Base-by-base conservation (phyloP, 768 basidiomycete species). In the Butyriboletus loyo region DNA sequence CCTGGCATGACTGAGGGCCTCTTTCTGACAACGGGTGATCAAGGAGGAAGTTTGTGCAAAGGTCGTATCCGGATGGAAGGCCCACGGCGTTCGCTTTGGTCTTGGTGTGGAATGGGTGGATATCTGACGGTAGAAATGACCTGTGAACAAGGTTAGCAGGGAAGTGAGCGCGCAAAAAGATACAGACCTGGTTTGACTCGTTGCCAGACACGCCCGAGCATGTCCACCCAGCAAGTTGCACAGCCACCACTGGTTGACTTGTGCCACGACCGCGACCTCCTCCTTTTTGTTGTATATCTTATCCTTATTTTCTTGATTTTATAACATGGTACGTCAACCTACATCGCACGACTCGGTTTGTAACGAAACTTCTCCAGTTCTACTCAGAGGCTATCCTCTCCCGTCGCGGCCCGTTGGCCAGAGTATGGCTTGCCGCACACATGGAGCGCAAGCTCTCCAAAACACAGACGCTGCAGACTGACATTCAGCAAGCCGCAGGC, bases 351-450 rank as follows among this genome's bases (percentile, higher is more conserved):
- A 7, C 31, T 28, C 35, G 10, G 5, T 7, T 11, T 5, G 0
- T 47, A 14, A 46, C n/a, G 7, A 25, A 11, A 7, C 21, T 2
- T n/a, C 5, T 25, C 35, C 31, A 91, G 91, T 94, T 94, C 70
- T 95, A 92, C 68, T 93, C 92, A 45, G 93, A 97, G 68, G 86
- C 92, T 32, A 92, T 98, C 71, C 80, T 97, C 59, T 92, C 92
- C 41, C 87, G 93, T 62, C 87, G 92, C 50, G 95, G 96, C 39
- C 92, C 96, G 4, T 77, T 99, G 35, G 96, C 93, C 32, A 92
- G 87, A 75, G 93, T 99, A 77, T 99, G 97, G 97, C 87, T 99
- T 49, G 95, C 96, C 37, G 96, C 97, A 2, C 96, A 98, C 78
- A 94, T 96, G 86, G 94, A 98, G 72, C 85, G 92, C 65, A 98